Evolutionary conservation across 176 grass and related monocot genomes (phyloP), one percentile per base, ranked within the genome.

Genomic region (Olyra latifolia): DNA sequence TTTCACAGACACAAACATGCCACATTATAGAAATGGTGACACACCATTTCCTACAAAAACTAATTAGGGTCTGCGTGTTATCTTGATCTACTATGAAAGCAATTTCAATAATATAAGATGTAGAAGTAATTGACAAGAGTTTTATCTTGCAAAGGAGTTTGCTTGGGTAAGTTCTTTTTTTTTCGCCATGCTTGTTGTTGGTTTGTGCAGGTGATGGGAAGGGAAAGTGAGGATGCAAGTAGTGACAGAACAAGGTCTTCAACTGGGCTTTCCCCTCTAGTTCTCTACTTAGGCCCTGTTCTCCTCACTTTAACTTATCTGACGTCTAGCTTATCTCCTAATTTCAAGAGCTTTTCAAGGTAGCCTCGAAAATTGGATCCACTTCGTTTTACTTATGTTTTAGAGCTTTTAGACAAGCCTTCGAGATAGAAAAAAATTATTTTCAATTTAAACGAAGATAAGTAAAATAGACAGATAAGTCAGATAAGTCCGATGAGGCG

Each of bases 161-260:
- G 3, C 10, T 76, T 76, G 45, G 69, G 69, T 13, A 47, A 49
- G 9, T 9, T 17, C 32, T 38, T 2, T 75, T 42, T 57, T 44
- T 20, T 44, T 17, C 9, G 4, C 74, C 41, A 4, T 44, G 2
- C 25, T 22, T 40, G 13, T 62, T 62, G 15, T 29, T 76, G 42
- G 55, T 61, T 60, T 76, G 5, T 43, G 40, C 11, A 29, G 57
- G 16, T 13, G 23, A 25, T 76, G 74, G 22, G 40, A 44, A 44
- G 39, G 56, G 73, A 42, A 55, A 76, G 24, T 19, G 55, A 52
- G 3, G 30, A 59, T 75, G 73, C 41, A 75, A 75, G 23, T 75
- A 43, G 25, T 43, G 50, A 54, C 19, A 24, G 71, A 29, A 71
- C 54, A 59, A 75, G 72, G 7, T 59, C 22, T 27, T 75, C 38